These are phyloP conservation scores for Suillus sp. DNA, from an alignment of 768 basidiomycete species.

Conservation along the genomic window DNA sequence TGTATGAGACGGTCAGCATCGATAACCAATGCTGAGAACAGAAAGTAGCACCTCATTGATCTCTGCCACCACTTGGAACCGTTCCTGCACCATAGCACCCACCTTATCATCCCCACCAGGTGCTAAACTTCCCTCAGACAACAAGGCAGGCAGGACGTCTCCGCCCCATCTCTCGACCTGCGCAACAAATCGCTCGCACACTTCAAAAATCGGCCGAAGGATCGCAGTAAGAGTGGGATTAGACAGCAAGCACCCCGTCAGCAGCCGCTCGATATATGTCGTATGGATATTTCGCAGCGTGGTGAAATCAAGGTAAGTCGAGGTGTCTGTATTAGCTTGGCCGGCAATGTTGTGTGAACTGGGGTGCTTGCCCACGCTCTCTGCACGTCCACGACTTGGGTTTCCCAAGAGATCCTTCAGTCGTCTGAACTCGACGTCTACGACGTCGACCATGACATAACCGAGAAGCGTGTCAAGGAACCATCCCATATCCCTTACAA, in stretches of 20 bases:
- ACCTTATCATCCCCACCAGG: conserved; percentile 56
- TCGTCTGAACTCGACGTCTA: conserved; percentile 79
- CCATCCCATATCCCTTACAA: conserved; percentile 88
- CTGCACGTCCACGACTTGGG: conserved; percentile 23
- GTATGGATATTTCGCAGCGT: conserved; percentile 82
- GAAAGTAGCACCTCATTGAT: conserved; percentile 64
- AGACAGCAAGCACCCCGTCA: conserved; percentile 78
- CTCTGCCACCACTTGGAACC: conserved; percentile 67
- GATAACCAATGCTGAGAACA: not conserved
- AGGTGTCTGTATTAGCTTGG: conserved; percentile 16
- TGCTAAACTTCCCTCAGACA: conserved; percentile 78
- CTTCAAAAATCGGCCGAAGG: conserved; percentile 73
- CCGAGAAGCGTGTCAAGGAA: conserved; percentile 82
- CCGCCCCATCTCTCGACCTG: conserved; percentile 93
- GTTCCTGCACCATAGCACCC: conserved; percentile 72
- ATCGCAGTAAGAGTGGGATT: conserved; percentile 62
- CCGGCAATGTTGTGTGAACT: conserved; percentile 14
- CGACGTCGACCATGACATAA: conserved; percentile 89
- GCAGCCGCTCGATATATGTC: conserved; percentile 75
- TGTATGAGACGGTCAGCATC: conserved; percentile 1
- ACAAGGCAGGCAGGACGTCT: conserved; percentile 80
- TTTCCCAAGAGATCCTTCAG: conserved; percentile 60
- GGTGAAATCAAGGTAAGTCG: conserved; percentile 73
- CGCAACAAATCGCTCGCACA: conserved; percentile 85
- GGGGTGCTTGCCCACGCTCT: conserved; percentile 19